Evolutionary conservation across 352 stramenopile genomes (phyloP).

Genomic region (Paralagenidium karlingii): DNA sequence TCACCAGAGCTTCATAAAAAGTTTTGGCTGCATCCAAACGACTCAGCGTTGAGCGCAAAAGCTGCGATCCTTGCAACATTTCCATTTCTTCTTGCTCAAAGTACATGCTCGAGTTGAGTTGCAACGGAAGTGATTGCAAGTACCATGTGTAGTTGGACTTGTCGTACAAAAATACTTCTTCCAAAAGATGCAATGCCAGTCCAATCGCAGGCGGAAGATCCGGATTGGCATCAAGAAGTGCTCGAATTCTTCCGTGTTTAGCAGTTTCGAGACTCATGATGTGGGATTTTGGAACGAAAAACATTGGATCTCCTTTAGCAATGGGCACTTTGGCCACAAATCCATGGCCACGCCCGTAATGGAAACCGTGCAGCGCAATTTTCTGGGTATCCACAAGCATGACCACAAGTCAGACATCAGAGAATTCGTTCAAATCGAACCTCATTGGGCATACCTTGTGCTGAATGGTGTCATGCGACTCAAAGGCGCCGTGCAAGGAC

Average conservation of each 20-base stretch:
- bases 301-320: slow-evolving; percentile 7
- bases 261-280: slow-evolving; percentile 27
- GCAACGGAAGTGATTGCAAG: slow-evolving; percentile 12
- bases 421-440: too few relatives aligned
- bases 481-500: too few relatives aligned
- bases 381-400: too few relatives aligned
- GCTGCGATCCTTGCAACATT: slow-evolving; percentile 20
- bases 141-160: slow-evolving; percentile 26
- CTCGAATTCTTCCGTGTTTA: slow-evolving; percentile 12
- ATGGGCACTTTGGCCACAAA: slow-evolving; percentile 10
- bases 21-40: slow-evolving; percentile 16
- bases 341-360: slow-evolving; percentile 24
- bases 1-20: slow-evolving; percentile 22
- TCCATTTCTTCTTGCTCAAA: slow-evolving; percentile 19
- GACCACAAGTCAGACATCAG: too few relatives aligned
- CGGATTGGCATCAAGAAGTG: slow-evolving; percentile 27
- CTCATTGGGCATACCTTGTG: too few relatives aligned
- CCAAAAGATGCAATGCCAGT: slow-evolving; percentile 26
- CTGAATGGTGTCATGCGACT: too few relatives aligned
- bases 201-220: slow-evolving; percentile 23
- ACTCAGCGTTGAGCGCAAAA: slow-evolving; percentile 14
- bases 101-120: slow-evolving; percentile 31
- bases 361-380: too few relatives aligned
- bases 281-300: slow-evolving; percentile 15
- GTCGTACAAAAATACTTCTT: slow-evolving; percentile 20